Conservation (phyloP, 164 flowering plant species). For the Dillenia turbinata region DNA sequence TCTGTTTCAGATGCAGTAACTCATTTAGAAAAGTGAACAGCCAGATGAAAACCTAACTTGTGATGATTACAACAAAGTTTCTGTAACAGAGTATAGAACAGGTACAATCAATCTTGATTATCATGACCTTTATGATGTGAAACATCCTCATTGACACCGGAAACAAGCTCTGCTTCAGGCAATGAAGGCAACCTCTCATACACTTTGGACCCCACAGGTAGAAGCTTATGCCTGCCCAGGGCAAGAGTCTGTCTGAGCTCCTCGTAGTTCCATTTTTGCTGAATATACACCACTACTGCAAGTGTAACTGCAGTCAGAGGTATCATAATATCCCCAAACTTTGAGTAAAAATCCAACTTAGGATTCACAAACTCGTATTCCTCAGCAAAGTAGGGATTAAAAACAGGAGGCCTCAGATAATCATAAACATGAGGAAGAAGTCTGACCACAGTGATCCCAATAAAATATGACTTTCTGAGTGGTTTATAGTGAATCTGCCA, state of each 20-base stretch:
- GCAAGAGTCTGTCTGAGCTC: constrained; percentile 38
- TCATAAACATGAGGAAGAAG: constrained; percentile 87
- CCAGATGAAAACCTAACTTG: no score
- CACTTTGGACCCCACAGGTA: constrained; percentile 48
- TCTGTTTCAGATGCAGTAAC: no score
- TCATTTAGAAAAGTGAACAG: no score
- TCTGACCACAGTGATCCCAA: constrained; percentile 69
- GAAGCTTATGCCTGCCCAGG: constrained; percentile 36
- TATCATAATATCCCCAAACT: constrained; percentile 69
- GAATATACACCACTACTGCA: constrained; percentile 49
- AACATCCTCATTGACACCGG: constrained; percentile 32
- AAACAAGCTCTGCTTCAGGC: constrained; percentile 73
- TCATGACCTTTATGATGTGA: constrained; percentile 12
- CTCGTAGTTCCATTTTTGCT: constrained; percentile 73
- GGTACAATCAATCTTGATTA: constrained; percentile 20
- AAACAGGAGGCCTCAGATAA: constrained; percentile 43
- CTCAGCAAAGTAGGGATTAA: constrained; percentile 65
- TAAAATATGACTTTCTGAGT: constrained; percentile 56
- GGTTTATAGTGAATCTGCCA: constrained; percentile 71
- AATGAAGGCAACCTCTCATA: constrained; percentile 67
- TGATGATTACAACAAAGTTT: no score
- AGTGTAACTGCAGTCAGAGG: constrained; percentile 47
- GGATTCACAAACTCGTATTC: constrained; percentile 77
- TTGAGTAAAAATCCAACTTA: constrained; percentile 60
- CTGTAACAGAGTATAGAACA: no score